Evolutionary conservation across 345 rosid genomes (phyloP).

Genomic region (Brassica incana): DNA sequence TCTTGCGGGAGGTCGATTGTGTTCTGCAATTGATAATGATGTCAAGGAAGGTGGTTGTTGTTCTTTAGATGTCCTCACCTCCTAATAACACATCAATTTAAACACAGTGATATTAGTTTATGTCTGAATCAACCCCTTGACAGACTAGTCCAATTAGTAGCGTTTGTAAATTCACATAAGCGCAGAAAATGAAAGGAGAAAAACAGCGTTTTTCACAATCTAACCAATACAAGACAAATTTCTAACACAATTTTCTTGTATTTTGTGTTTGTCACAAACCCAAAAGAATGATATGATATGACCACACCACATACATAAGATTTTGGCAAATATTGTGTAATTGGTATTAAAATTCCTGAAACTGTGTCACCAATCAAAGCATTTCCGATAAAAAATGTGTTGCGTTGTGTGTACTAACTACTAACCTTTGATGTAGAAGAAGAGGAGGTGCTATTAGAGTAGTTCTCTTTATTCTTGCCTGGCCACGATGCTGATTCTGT

Average conservation of each 20-base stretch:
- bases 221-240: neutral
- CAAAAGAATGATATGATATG: neutral
- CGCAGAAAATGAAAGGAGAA: neutral
- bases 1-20: conserved; percentile 59
- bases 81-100: conserved; percentile 38
- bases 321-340: neutral
- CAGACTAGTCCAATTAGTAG: neutral
- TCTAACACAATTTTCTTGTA: neutral
- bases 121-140: neutral
- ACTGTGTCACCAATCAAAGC: neutral
- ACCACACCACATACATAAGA: neutral
- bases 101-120: neutral
- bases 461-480: conserved; percentile 55
- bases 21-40: conserved; percentile 44
- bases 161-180: neutral
- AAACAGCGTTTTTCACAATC: neutral
- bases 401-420: conserved; percentile 46
- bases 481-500: conserved; percentile 79
- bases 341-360: neutral
- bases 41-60: conserved; percentile 25
- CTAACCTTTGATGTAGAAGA: conserved; percentile 47
- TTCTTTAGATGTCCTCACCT: conserved; percentile 46
- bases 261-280: neutral
- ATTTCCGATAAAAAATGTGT: neutral
- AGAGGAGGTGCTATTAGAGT: conserved; percentile 48